Conservation (phyloP, 1,284 basidiomycete genomes). For the Violaceomyces palustris region DNA sequence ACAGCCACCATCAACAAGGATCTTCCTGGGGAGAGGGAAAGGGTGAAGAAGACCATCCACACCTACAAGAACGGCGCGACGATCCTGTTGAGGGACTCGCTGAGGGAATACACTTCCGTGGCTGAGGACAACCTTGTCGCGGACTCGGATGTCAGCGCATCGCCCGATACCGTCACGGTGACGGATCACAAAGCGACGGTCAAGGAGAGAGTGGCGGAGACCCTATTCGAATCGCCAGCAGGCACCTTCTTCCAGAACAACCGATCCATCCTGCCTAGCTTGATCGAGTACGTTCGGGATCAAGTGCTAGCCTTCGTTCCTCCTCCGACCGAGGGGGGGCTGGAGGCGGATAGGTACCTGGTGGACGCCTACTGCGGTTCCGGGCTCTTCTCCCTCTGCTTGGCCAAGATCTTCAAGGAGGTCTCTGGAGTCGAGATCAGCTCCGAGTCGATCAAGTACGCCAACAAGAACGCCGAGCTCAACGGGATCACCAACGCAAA, state of each 20-base stretch:
- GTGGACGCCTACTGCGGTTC: constrained; percentile 58
- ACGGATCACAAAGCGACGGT: constrained; percentile 76
- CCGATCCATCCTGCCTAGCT: constrained; percentile 78
- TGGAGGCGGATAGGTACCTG: constrained; percentile 19
- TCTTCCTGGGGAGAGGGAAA: constrained; percentile 62
- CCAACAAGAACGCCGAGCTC: constrained; percentile 71
- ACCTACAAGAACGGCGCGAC: constrained; percentile 86
- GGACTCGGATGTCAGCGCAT: constrained; percentile 9
- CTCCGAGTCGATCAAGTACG: constrained; percentile 69
- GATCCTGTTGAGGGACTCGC: constrained; percentile 81
- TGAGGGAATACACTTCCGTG: constrained; percentile 53
- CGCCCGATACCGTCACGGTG: constrained; percentile 54
- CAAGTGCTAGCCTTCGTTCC: constrained; percentile 19
- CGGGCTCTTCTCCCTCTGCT: constrained; percentile 84
- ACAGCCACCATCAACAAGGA: constrained; percentile 74
- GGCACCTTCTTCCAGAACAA: constrained; percentile 93
- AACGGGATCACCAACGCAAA: constrained; percentile 60
- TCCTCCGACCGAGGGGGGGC: no score
- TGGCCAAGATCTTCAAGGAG: constrained; percentile 69
- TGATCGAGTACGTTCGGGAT: constrained; percentile 71
- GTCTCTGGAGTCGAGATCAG: constrained; percentile 85
- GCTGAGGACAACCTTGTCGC: constrained; percentile 16
- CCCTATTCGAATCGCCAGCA: constrained; percentile 80
- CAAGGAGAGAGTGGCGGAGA: constrained; percentile 76
- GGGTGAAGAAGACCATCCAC: constrained; percentile 70